These are phyloP conservation scores for Pestalotiopsis fici DNA, from an alignment of 2,329 filamentous ascomycete genomes.

Conservation along the genomic window DNA sequence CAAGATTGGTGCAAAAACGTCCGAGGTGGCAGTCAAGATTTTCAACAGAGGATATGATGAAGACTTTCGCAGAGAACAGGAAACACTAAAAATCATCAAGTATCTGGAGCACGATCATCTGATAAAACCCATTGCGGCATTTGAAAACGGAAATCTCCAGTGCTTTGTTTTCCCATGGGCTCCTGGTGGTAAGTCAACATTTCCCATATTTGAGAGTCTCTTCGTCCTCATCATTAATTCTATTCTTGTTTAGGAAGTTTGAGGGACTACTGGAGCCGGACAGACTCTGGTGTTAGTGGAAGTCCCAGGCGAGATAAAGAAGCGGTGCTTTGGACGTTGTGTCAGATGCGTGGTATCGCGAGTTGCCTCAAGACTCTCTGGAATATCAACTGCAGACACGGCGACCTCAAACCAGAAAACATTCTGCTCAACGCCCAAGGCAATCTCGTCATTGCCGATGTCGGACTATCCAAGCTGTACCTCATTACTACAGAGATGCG, in stretches of 20 bases:
- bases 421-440: slow-evolving; percentile 3
- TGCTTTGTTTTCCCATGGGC: neutral
- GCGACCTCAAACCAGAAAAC: slow-evolving; percentile 18
- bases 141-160: neutral
- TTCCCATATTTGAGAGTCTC: too few relatives aligned
- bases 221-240: too few relatives aligned
- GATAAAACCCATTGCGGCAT: neutral
- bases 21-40: neutral
- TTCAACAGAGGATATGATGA: neutral
- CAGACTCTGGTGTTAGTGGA: too few relatives aligned
- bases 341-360: neutral
- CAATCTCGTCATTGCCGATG: slow-evolving; percentile 13
- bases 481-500: neutral
- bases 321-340: neutral
- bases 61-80: neutral
- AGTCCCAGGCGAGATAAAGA: neutral
- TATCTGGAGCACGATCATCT: neutral
- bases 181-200: neutral
- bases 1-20: neutral
- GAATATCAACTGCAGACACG: slow-evolving; percentile 8
- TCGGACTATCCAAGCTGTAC: slow-evolving; percentile 14
- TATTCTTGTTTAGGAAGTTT: neutral
- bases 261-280: neutral
- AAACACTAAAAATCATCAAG: neutral
- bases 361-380: neutral